Conservation (phyloP, 805 yeast genomes). For the Trichomonascus vanleenenianus region DNA sequence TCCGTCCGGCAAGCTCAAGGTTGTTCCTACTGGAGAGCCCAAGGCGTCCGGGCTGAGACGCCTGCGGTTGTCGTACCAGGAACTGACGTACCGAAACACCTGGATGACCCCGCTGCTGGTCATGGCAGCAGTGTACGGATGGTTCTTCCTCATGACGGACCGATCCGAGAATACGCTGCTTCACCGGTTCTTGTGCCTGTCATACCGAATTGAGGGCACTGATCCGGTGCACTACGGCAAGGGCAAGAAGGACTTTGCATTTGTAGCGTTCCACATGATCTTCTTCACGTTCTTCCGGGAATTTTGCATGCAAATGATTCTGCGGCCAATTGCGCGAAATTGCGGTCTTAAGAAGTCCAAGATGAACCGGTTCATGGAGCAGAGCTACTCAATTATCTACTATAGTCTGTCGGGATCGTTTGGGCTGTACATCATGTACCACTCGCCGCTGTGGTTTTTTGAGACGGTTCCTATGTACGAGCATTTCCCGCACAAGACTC, state of each 20-base stretch:
- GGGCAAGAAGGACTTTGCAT: slow-evolving; percentile 75
- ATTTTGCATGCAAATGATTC: slow-evolving; percentile 74
- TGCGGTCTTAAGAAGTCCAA: slow-evolving; percentile 50
- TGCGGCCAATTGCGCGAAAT: slow-evolving; percentile 59
- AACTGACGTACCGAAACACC: slow-evolving; percentile 47
- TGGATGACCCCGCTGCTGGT: slow-evolving; percentile 65
- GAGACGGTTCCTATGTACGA: slow-evolving; percentile 74
- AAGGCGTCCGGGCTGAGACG: slow-evolving; percentile 22
- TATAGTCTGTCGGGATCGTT: slow-evolving; percentile 75
- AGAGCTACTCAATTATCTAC: slow-evolving; percentile 75
- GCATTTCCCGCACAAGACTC: slow-evolving; percentile 75
- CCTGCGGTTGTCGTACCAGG: slow-evolving; percentile 49
- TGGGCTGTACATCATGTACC: slow-evolving; percentile 83
- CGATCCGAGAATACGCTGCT: slow-evolving; percentile 52
- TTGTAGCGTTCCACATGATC: slow-evolving; percentile 72
- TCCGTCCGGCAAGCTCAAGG: slow-evolving; percentile 3
- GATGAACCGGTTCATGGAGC: slow-evolving; percentile 83
- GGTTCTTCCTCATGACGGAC: slow-evolving; percentile 49
- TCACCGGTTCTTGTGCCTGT: slow-evolving; percentile 53
- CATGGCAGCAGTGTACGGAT: slow-evolving; percentile 32
- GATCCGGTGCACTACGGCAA: slow-evolving; percentile 61
- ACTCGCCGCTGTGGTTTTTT: slow-evolving; percentile 83
- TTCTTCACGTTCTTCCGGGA: slow-evolving; percentile 89
- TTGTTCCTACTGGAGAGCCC: slow-evolving; percentile 3
- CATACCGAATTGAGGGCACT: slow-evolving; percentile 52